phyloP scores from a whole-genome alignment of 352 stramenopile species.

The Elongisporangium anandrum region DNA sequence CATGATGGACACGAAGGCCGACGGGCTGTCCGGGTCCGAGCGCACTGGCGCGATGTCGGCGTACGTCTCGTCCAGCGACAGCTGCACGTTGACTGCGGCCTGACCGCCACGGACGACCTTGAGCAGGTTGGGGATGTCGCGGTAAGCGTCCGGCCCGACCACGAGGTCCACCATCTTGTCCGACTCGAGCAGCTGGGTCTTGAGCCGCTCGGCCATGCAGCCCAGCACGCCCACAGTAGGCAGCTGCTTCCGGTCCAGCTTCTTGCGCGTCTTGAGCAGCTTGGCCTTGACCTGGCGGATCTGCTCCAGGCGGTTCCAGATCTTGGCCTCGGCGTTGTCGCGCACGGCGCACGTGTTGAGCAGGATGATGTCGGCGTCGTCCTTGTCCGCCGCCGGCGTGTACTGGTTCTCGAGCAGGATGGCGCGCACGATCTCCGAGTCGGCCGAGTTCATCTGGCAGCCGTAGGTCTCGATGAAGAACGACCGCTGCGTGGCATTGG shows the following conservation, averaged over 20 bases:
- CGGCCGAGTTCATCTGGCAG: slow-evolving; percentile 99
- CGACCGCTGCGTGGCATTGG: slow-evolving; percentile 16
- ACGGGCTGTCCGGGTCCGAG: slow-evolving; percentile 69
- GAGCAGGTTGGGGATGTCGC: slow-evolving; percentile 95
- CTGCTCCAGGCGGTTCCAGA: slow-evolving; percentile 82
- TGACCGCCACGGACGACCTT: slow-evolving; percentile 72
- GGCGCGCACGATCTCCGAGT: slow-evolving; percentile 97
- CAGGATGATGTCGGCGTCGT: slow-evolving; percentile 92
- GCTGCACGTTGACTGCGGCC: slow-evolving; percentile 92
- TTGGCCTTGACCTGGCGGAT: slow-evolving; percentile 77
- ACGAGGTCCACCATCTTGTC: slow-evolving; percentile 97
- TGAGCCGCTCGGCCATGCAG: slow-evolving; percentile 99
- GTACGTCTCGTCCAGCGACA: slow-evolving; percentile 98
- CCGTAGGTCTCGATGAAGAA: slow-evolving; percentile 96
- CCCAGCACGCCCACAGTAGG: slow-evolving; percentile 95
- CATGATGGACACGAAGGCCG: slow-evolving; percentile 99
- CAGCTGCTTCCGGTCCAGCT: slow-evolving; percentile 40
- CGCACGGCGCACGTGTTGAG: slow-evolving; percentile 99
- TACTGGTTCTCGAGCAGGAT: slow-evolving; percentile 87
- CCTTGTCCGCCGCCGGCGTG: slow-evolving; percentile 47
- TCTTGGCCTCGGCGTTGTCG: slow-evolving; percentile 98
- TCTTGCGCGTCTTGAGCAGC: slow-evolving; percentile 46
- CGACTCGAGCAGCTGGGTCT: slow-evolving; percentile 93
- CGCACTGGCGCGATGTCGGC: slow-evolving; percentile 96
- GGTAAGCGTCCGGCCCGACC: slow-evolving; percentile 97